These are phyloP conservation scores for Xerocomellus chrysenteron DNA, from an alignment of 768 basidiomycete genomes.

Conservation along the genomic window DNA sequence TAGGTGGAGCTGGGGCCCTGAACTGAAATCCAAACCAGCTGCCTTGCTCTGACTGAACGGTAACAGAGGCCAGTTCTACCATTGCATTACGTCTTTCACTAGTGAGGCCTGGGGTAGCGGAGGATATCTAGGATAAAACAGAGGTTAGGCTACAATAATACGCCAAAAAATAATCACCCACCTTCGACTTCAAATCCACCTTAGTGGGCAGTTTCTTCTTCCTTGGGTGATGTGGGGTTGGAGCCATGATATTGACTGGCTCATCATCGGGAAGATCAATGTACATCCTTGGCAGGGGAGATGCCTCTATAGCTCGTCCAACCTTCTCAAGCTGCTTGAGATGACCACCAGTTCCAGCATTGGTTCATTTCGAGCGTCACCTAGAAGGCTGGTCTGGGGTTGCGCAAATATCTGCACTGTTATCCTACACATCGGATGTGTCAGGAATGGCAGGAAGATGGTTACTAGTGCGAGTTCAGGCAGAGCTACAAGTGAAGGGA, in stretches of 20 bases:
- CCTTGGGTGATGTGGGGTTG: neutral
- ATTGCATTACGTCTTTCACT: neutral
- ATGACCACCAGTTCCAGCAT: neutral
- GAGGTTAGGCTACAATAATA: neutral
- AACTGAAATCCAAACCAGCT: neutral
- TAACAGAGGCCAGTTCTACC: neutral
- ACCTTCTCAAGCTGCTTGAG: neutral
- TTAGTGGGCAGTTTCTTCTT: neutral
- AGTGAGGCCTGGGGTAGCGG: neutral
- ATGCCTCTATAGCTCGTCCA: neutral
- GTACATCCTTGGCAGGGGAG: neutral
- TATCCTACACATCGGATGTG: neutral
- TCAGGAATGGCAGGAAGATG: neutral
- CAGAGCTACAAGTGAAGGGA: neutral
- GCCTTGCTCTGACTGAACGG: neutral
- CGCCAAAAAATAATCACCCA: neutral
- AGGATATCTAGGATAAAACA: neutral
- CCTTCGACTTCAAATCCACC: neutral
- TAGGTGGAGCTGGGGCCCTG: neutral
- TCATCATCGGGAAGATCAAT: neutral
- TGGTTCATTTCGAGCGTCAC: neutral
- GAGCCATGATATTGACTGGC: neutral
- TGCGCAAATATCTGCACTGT: too few species aligned
- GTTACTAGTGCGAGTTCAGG: neutral
- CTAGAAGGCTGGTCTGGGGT: neutral